Conservation (phyloP, 331 rosid genomes). For the Cucumis variabilis region DNA sequence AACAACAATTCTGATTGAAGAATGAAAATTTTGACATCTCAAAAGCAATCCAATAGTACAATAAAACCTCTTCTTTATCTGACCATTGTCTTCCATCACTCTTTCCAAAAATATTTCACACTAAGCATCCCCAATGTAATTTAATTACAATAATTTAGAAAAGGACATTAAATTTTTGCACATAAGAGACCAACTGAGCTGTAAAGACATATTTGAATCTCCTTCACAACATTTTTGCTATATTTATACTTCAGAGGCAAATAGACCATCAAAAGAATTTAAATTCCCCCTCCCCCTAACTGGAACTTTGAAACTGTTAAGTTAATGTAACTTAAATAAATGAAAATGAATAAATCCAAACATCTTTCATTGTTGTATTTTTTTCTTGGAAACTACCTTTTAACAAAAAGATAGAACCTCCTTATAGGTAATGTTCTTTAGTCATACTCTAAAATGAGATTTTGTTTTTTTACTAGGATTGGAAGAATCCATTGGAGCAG, state of each 20-base stretch:
- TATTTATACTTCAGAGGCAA: not conserved
- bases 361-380: not conserved
- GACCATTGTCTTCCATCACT: not conserved
- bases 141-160: not conserved
- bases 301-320: not conserved
- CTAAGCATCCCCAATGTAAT: not conserved
- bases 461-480: too few relatives aligned
- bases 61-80: not conserved
- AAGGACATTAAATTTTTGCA: not conserved
- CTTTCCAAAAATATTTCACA: not conserved
- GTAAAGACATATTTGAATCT: not conserved
- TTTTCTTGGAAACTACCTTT: constrained; percentile 1
- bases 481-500: too few relatives aligned
- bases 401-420: not conserved
- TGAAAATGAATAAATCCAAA: not conserved
- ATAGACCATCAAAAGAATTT: not conserved
- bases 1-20: not conserved
- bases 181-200: not conserved
- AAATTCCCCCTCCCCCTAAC: not conserved
- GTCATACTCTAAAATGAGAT: too few relatives aligned
- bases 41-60: too few relatives aligned
- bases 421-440: too few relatives aligned
- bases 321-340: not conserved
- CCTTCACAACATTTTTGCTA: not conserved
- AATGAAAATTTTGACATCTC: too few relatives aligned